These are phyloP conservation scores for Furcasterigmium furcatum DNA, from an alignment of 2,329 filamentous ascomycete genomes.

Conservation along the genomic window DNA sequence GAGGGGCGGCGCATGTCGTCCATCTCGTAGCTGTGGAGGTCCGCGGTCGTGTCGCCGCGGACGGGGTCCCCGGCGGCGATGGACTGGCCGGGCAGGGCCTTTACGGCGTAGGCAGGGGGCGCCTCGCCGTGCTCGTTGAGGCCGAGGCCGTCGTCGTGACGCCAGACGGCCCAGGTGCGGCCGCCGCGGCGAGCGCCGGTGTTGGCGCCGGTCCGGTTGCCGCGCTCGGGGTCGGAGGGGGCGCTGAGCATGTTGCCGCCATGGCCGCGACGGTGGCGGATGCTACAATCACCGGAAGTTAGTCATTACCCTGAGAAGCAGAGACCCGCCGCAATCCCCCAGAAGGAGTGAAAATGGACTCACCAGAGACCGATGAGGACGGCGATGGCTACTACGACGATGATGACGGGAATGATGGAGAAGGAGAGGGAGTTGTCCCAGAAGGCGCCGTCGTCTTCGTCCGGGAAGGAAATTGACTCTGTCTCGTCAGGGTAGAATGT, in stretches of 20 bases:
- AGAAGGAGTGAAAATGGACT: too few species aligned
- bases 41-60: neutral
- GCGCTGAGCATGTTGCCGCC: constrained; percentile 4
- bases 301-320: neutral
- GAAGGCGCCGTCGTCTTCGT: constrained; percentile 18
- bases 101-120: constrained; percentile 55
- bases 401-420: constrained; percentile 45
- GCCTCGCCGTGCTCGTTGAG: constrained; percentile 63
- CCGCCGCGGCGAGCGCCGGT: constrained; percentile 17
- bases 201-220: constrained; percentile 7
- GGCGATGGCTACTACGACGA: constrained; percentile 33
- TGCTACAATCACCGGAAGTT: too few species aligned
- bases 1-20: neutral
- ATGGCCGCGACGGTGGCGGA: constrained; percentile 29
- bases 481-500: too few species aligned
- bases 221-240: constrained; percentile 1
- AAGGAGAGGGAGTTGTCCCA: constrained; percentile 52
- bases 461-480: too few species aligned
- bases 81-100: constrained; percentile 18
- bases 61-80: neutral
- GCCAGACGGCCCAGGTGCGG: constrained; percentile 16
- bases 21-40: neutral
- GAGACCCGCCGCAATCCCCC: neutral
- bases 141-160: constrained; percentile 50
- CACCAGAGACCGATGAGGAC: too few species aligned